These are phyloP conservation scores for Camellia granthamiana DNA, from an alignment of 148 eudicot genomes.

Conservation along the genomic window DNA sequence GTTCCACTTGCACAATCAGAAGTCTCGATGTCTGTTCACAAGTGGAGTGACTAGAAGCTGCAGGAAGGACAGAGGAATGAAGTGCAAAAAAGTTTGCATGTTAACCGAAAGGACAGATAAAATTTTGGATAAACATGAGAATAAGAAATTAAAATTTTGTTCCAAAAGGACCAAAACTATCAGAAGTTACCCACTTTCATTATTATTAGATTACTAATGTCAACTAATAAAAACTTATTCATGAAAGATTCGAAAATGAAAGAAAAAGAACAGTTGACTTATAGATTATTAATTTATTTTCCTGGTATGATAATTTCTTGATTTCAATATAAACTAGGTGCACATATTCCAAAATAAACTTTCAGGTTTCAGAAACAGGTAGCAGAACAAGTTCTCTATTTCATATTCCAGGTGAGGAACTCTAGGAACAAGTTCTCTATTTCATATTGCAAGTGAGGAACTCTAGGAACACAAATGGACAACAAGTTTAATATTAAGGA, in stretches of 20 bases:
- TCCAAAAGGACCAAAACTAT: too few species aligned
- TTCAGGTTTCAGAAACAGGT: neutral
- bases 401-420: neutral
- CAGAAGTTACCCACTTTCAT: too few species aligned
- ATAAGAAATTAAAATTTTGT: too few species aligned
- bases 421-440: too few species aligned
- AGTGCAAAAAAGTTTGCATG: too few species aligned
- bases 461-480: neutral
- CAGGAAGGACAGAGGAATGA: too few species aligned
- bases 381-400: neutral
- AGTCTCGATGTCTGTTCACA: neutral
- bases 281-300: neutral
- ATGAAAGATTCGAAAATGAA: neutral
- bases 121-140: too few species aligned
- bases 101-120: too few species aligned
- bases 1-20: neutral
- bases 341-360: neutral
- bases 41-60: too few species aligned
- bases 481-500: too few species aligned
- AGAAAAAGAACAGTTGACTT: neutral
- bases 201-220: too few species aligned
- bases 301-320: neutral
- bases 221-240: neutral
- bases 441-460: neutral
- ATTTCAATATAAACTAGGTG: too few species aligned